A percentile compares a stretch with the other conserved stretches of the same genome.
These are phyloP conservation scores for Sphagnum tenellum DNA, from an alignment of 225 moss, liverwort and hornwort genomes.

Conservation along the genomic window DNA sequence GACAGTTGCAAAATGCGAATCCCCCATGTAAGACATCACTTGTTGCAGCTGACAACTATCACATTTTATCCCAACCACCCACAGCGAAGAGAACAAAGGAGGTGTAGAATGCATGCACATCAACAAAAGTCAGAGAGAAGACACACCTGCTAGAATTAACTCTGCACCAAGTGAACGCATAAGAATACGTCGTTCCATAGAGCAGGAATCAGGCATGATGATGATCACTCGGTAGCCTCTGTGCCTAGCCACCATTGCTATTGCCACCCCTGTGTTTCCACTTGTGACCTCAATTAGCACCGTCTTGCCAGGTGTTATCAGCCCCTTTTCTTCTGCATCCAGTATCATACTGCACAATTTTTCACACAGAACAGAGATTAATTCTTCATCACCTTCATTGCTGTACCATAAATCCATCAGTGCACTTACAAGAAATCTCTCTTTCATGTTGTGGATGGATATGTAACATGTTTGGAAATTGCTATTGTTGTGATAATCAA, in stretches of 20 bases:
- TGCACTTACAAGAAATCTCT: too few relatives aligned
- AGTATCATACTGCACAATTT: slow-evolving; percentile 43
- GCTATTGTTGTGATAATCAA: too few relatives aligned
- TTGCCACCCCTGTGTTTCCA: slow-evolving; percentile 70
- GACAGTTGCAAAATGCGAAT: neutral
- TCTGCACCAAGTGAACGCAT: slow-evolving; percentile 67
- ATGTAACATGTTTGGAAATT: too few relatives aligned
- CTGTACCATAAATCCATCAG: too few relatives aligned
- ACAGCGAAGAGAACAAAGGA: too few relatives aligned
- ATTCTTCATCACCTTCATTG: too few relatives aligned
- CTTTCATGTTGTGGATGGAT: too few relatives aligned
- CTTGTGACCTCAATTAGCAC: slow-evolving; percentile 70
- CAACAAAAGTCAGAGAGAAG: neutral
- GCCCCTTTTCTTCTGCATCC: slow-evolving; percentile 74
- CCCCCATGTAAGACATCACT: neutral
- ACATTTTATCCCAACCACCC: too few relatives aligned
- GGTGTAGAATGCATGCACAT: neutral
- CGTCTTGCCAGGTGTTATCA: slow-evolving; percentile 66
- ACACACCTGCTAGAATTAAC: slow-evolving; percentile 47
- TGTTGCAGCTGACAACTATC: too few relatives aligned
- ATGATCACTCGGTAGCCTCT: slow-evolving; percentile 64
- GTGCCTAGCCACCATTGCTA: slow-evolving; percentile 53
- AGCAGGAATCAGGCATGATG: slow-evolving; percentile 61
- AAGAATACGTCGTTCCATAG: slow-evolving; percentile 77
- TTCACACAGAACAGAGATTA: too few relatives aligned